Conservation (phyloP, 805 yeast genomes). For the Spencermartinsiella europaea region DNA sequence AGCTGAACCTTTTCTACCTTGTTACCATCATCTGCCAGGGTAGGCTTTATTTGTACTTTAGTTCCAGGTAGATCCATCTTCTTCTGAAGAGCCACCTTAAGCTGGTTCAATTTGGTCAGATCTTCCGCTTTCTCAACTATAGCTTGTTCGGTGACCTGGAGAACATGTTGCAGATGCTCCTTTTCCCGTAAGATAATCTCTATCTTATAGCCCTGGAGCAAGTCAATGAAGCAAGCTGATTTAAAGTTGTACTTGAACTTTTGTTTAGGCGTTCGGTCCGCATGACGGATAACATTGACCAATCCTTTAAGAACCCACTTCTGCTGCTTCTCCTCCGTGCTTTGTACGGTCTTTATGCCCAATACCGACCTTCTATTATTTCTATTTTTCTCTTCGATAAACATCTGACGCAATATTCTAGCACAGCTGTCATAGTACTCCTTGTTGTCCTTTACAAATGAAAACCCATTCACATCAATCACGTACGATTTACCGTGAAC, state of each 20-base stretch:
- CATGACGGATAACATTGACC: slow-evolving; percentile 90
- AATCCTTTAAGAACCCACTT: slow-evolving; percentile 96
- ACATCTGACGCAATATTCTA: slow-evolving; percentile 66
- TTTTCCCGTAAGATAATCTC: slow-evolving; percentile 93
- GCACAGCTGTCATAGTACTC: slow-evolving; percentile 84
- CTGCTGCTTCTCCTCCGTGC: slow-evolving; percentile 60
- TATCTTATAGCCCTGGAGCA: slow-evolving; percentile 89
- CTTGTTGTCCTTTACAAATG: slow-evolving; percentile 89
- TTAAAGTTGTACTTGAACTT: slow-evolving; percentile 93
- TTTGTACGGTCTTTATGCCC: slow-evolving; percentile 28
- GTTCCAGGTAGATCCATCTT: slow-evolving; percentile 93
- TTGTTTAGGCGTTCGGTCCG: slow-evolving; percentile 98
- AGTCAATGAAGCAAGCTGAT: slow-evolving; percentile 76
- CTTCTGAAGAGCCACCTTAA: slow-evolving; percentile 79
- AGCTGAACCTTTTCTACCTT: slow-evolving; percentile 93
- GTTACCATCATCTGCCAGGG: slow-evolving; percentile 41
- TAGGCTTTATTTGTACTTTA: slow-evolving; percentile 90
- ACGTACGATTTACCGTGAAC: slow-evolving; percentile 86
- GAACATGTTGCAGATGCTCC: slow-evolving; percentile 76
- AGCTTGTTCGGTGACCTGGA: slow-evolving; percentile 79
- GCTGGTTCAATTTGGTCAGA: slow-evolving; percentile 63
- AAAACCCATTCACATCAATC: slow-evolving; percentile 96
- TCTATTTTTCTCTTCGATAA: slow-evolving; percentile 38
- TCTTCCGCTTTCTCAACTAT: slow-evolving; percentile 69
- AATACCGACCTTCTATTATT: slow-evolving; percentile 38